phyloP scores from a whole-genome alignment of 2,329 filamentous ascomycete species.

The Fusarium caatingaense region DNA sequence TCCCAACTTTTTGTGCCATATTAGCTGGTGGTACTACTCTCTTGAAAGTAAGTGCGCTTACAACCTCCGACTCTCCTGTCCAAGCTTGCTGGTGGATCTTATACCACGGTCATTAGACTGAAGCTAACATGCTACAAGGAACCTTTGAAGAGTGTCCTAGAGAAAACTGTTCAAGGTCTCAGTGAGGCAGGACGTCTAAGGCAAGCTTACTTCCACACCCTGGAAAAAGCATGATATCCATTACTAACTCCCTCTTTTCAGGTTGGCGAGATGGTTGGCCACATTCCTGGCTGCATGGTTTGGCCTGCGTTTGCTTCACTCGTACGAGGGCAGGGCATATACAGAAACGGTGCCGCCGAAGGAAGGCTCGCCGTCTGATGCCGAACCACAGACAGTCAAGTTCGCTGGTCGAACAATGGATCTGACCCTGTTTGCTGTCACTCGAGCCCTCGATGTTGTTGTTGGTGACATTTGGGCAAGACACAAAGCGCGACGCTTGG shows the following conservation, averaged over 20 bases:
- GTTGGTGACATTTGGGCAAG: conserved; percentile 73
- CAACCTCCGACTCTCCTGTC: neutral
- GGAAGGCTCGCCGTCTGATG: conserved; percentile 43
- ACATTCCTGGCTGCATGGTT: conserved; percentile 69
- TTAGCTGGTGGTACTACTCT: conserved; percentile 70
- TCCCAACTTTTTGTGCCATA: conserved; percentile 71
- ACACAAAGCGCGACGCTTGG: conserved; percentile 58
- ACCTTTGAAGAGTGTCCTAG: conserved; percentile 48
- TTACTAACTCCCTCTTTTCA: conserved; percentile 46
- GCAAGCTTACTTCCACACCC: conserved; percentile 30
- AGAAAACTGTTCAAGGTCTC: conserved; percentile 42
- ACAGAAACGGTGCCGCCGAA: conserved; percentile 53
- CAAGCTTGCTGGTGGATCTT: neutral
- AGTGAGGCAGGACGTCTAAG: conserved; percentile 44
- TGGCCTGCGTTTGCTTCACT: conserved; percentile 68
- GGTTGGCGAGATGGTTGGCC: conserved; percentile 68
- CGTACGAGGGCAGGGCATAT: conserved; percentile 60
- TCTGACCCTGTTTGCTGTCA: conserved; percentile 81
- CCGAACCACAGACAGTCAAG: conserved; percentile 44
- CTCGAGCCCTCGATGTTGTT: conserved; percentile 77
- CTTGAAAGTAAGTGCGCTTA: conserved; percentile 61
- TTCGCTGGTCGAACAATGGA: conserved; percentile 81
- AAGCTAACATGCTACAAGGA: conserved; percentile 40
- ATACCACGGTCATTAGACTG: conserved; percentile 4
- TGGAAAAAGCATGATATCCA: neutral